Evolutionary conservation across 108 stramenopile genomes (phyloP).

Genomic region (Fragilaria crotonensis): DNA sequence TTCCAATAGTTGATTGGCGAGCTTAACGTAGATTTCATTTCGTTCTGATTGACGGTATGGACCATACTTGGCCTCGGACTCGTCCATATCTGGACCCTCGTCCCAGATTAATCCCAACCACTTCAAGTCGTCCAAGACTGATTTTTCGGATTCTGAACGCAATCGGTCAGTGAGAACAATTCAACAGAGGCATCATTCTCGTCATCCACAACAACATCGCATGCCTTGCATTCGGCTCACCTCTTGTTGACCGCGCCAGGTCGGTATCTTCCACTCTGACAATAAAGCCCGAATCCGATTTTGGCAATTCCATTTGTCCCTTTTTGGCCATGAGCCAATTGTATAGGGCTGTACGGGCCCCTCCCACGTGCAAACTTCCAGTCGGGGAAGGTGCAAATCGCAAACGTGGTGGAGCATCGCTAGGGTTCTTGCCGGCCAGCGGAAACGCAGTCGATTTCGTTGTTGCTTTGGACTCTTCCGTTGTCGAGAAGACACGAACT

Average conservation of each 20-base stretch:
- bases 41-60: constrained; percentile 88
- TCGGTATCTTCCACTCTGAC: constrained; percentile 91
- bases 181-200: no score
- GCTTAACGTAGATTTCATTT: constrained; percentile 52
- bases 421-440: constrained; percentile 43
- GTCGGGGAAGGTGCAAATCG: constrained; percentile 95
- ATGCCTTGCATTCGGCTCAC: constrained; percentile 20
- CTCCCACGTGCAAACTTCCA: constrained; percentile 93
- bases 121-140: constrained; percentile 84
- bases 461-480: neutral
- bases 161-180: neutral
- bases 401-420: constrained; percentile 68
- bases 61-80: constrained; percentile 41
- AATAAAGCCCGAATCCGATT: constrained; percentile 59
- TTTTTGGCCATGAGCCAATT: constrained; percentile 95
- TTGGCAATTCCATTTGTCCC: constrained; percentile 55
- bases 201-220: neutral
- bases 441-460: constrained; percentile 37
- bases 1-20: constrained; percentile 54
- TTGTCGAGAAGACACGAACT: neutral
- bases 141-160: constrained; percentile 76
- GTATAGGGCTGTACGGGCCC: constrained; percentile 94
- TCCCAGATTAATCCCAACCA: constrained; percentile 95
- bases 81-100: constrained; percentile 82
- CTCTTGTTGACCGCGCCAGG: constrained; percentile 77